These are phyloP conservation scores for Veloporphyrellus conicus DNA, from an alignment of 1,284 basidiomycete genomes.

Conservation along the genomic window DNA sequence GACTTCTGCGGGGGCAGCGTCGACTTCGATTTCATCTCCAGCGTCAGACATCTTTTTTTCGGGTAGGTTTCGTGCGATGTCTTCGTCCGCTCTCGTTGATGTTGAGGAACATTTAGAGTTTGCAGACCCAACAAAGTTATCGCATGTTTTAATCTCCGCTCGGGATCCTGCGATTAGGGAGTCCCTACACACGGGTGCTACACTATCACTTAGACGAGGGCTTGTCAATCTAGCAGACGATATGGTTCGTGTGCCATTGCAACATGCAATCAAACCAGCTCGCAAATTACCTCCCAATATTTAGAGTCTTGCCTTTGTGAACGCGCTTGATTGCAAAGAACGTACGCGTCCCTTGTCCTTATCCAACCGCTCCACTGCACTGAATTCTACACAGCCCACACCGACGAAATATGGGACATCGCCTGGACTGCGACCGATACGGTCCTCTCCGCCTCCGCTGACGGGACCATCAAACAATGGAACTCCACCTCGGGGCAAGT, in stretches of 20 bases:
- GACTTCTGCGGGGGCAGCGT: slow-evolving; percentile 74
- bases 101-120: slow-evolving; percentile 52
- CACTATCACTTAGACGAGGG: too few relatives aligned
- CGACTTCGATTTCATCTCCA: slow-evolving; percentile 90
- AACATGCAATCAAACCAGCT: neutral
- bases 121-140: slow-evolving; percentile 12
- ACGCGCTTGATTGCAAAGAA: slow-evolving; percentile 68
- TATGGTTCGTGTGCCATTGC: slow-evolving; percentile 28
- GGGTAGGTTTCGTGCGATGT: slow-evolving; percentile 49
- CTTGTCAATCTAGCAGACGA: neutral
- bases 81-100: slow-evolving; percentile 93
- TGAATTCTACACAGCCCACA: slow-evolving; percentile 55
- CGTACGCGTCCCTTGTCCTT: slow-evolving; percentile 43
- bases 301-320: slow-evolving; percentile 70
- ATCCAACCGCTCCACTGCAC: neutral
- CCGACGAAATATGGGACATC: slow-evolving; percentile 77
- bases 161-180: slow-evolving; percentile 37
- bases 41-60: slow-evolving; percentile 87
- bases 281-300: slow-evolving; percentile 4
- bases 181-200: too few relatives aligned
- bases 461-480: slow-evolving; percentile 71
- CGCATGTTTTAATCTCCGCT: slow-evolving; percentile 45
- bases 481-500: slow-evolving; percentile 61
- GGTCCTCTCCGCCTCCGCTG: slow-evolving; percentile 67
- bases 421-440: slow-evolving; percentile 69